Conservation (phyloP, 2,329 filamentous ascomycete species). For the Pestalotiopsis fici region DNA sequence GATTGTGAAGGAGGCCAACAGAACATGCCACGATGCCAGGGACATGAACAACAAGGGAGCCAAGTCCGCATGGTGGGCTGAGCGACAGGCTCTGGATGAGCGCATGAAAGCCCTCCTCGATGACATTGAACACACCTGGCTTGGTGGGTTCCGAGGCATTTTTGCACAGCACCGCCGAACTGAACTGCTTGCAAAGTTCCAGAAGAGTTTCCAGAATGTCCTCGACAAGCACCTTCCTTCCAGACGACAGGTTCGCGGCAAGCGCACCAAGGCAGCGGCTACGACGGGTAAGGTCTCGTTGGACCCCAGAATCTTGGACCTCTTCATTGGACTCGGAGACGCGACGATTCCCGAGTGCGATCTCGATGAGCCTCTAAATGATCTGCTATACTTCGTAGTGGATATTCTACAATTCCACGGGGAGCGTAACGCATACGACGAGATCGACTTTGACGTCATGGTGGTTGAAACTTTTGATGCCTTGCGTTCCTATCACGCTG, state of each 20-base stretch:
- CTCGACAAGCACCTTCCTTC: slow-evolving; percentile 87
- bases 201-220: slow-evolving; percentile 74
- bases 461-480: slow-evolving; percentile 86
- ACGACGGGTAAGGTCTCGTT: slow-evolving; percentile 43
- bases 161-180: slow-evolving; percentile 75
- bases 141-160: slow-evolving; percentile 93
- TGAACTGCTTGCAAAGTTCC: slow-evolving; percentile 72
- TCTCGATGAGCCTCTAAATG: slow-evolving; percentile 85
- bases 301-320: slow-evolving; percentile 70
- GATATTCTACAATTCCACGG: slow-evolving; percentile 97
- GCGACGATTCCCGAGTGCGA: slow-evolving; percentile 68
- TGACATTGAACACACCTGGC: slow-evolving; percentile 90
- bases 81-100: slow-evolving; percentile 77
- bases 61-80: slow-evolving; percentile 86
- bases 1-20: slow-evolving; percentile 80
- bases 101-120: slow-evolving; percentile 76
- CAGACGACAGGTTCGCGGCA: slow-evolving; percentile 62
- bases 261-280: slow-evolving; percentile 47
- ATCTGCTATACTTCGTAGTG: slow-evolving; percentile 93
- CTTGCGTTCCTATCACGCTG: slow-evolving; percentile 73
- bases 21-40: slow-evolving; percentile 73
- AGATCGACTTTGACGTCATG: slow-evolving; percentile 94
- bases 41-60: slow-evolving; percentile 74
- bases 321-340: slow-evolving; percentile 85
- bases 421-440: slow-evolving; percentile 94